These are phyloP conservation scores for Corymbia citriodora DNA, from an alignment of 441 rosid genomes.

Conservation along the genomic window DNA sequence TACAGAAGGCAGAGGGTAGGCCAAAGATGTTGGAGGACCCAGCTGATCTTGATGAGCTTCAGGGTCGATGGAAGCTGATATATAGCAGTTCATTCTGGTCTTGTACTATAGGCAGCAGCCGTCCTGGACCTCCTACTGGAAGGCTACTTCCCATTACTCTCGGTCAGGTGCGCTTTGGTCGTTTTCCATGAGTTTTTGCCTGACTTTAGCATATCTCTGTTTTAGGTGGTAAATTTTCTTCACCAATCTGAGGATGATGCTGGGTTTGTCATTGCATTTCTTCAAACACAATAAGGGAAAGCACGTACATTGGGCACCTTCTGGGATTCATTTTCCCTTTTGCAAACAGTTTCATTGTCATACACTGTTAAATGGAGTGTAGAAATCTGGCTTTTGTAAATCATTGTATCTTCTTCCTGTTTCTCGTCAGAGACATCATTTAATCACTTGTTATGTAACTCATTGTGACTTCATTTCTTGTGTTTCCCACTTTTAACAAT, in stretches of 20 bases:
- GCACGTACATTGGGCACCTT: background rate
- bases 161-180: constrained; percentile 53
- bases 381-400: background rate
- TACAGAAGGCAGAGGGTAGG: constrained; percentile 42
- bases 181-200: background rate
- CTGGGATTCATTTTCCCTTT: background rate
- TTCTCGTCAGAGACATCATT: constrained; percentile 42
- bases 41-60: constrained; percentile 45
- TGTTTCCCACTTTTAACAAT: background rate
- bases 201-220: background rate
- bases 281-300: background rate
- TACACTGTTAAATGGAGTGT: background rate
- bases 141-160: constrained; percentile 82
- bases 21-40: constrained; percentile 54
- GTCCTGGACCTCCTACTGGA: constrained; percentile 80
- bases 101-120: constrained; percentile 81
- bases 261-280: background rate
- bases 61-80: constrained; percentile 81
- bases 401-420: background rate
- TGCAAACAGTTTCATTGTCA: background rate
- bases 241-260: background rate
- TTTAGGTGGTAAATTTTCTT: background rate
- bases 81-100: constrained; percentile 89
- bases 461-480: background rate
- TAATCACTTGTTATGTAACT: constrained; percentile 64